Evolutionary conservation across 805 yeast genomes (phyloP).

Genomic region (Torulaspora microellipsoides): DNA sequence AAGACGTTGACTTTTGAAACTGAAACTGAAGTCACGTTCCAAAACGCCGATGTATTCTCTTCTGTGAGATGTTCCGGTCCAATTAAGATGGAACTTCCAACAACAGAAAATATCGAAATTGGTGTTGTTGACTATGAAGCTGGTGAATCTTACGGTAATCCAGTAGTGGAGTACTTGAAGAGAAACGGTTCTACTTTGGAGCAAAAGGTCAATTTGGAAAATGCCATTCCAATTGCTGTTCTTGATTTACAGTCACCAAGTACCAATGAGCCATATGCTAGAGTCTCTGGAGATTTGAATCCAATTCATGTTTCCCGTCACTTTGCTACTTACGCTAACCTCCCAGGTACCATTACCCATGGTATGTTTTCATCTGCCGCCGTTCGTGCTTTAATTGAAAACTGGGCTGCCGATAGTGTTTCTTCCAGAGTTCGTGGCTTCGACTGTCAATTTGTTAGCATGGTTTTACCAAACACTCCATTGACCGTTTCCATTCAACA

Average conservation of each 20-base stretch:
- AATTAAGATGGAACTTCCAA: constrained; percentile 82
- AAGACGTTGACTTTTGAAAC: constrained; percentile 86
- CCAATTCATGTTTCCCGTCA: constrained; percentile 97
- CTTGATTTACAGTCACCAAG: constrained; percentile 74
- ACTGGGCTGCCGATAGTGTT: constrained; percentile 97
- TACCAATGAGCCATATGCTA: constrained; percentile 93
- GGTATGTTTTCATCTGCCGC: constrained; percentile 99
- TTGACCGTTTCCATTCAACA: constrained; percentile 87
- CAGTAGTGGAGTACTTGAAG: constrained; percentile 87
- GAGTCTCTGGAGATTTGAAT: constrained; percentile 96
- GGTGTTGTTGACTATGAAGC: constrained; percentile 86
- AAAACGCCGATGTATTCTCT: constrained; percentile 68
- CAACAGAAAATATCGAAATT: constrained; percentile 80
- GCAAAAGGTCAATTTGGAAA: constrained; percentile 88
- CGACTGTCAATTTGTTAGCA: constrained; percentile 85
- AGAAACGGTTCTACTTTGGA: constrained; percentile 93
- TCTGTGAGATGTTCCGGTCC: constrained; percentile 81
- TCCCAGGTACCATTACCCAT: constrained; percentile 97
- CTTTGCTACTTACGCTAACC: constrained; percentile 85
- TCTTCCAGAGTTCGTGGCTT: constrained; percentile 94
- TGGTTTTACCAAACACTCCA: constrained; percentile 95
- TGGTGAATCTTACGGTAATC: constrained; percentile 92
- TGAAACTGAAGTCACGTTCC: constrained; percentile 77
- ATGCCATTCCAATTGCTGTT: constrained; percentile 77
- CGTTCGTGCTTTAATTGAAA: constrained; percentile 90